Base-by-base conservation (phyloP, 768 basidiomycete genomes). In the Russula sp. region DNA sequence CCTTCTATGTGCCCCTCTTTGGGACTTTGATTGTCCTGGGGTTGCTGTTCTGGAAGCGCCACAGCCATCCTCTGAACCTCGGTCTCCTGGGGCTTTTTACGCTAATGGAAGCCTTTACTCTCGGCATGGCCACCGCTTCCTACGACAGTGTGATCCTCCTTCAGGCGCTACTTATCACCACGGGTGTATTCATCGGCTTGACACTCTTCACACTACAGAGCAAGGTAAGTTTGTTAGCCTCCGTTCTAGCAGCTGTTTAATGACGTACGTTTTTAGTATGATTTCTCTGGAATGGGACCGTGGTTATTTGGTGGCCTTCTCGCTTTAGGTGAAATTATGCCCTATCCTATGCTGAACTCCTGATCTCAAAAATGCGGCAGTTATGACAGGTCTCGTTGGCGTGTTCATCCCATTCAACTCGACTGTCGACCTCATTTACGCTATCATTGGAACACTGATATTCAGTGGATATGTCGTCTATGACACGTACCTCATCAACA, bases 141-240 rank as follows among this genome's bases (percentile, higher is more conserved):
- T 86, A 82, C 70, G 82, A 90, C 69, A 84, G 81, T 59, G 68
- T 73, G 20, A 77, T 95, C 58, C 88, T 98, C 29, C 73, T 98
- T 41, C 92, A 97, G 73, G 96, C 96, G 1, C 72, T 98, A 82
- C 73, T 96, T 56, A 93, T 98, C 69, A 97, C 95, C 0, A 76
- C 90, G 3, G 93, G 93, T 14, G 87, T 98, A 48, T 98, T 99
- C 81, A 73, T 93, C 43, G 97, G 95, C 7, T 75, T 99, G 64
- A 98, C 95, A 0, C 73, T 98, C 56, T 98, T 97, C 78, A 98
- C 97, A 0, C 78, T 97, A 72, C 94, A 96, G 73, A 91, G 90
- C 60, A 96, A 96, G 80, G 90, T 88, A 64, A 20, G 78, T 57
- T 13, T n/a, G 10, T 51, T 25, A 0, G 10, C 14, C 22, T 39